A percentile compares a stretch with the other conserved stretches of the same genome.
These are phyloP conservation scores for Ogataea angusta DNA, from an alignment of 805 yeast genomes.

Conservation along the genomic window DNA sequence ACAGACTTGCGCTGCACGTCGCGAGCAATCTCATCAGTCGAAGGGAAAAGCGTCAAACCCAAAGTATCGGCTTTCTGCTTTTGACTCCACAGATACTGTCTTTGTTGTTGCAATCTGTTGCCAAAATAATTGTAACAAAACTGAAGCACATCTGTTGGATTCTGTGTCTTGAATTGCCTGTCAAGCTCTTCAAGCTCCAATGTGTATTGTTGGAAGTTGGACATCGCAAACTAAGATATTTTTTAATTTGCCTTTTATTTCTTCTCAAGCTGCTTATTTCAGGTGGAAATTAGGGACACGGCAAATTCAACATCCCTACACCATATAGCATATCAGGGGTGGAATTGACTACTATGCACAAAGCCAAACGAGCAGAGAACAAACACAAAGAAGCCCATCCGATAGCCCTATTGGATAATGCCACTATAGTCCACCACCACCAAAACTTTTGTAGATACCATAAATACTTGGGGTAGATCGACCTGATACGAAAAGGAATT, in stretches of 20 bases:
- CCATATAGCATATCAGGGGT: background rate
- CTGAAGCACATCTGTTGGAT: constrained; percentile 69
- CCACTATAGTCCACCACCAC: no score
- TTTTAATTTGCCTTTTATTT: constrained; percentile 7
- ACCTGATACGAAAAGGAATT: background rate
- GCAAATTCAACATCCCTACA: constrained; percentile 5
- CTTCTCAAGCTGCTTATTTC: constrained; percentile 12
- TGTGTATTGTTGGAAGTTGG: constrained; percentile 23
- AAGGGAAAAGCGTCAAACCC: constrained; percentile 39
- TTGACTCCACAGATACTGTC: constrained; percentile 49
- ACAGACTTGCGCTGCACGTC: constrained; percentile 29
- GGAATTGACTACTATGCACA: no score
- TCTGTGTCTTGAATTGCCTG: constrained; percentile 48
- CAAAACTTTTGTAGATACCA: background rate
- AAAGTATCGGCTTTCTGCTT: constrained; percentile 46
- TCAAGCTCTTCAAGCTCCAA: constrained; percentile 61
- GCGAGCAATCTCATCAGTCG: constrained; percentile 14
- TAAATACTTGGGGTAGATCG: background rate
- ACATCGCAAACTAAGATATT: constrained; percentile 12
- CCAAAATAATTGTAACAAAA: constrained; percentile 75
- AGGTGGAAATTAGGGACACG: background rate
- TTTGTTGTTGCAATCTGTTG: constrained; percentile 56
- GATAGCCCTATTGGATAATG: no score
- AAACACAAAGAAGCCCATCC: no score
- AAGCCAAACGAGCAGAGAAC: no score